phyloP scores from a whole-genome alignment of 2,329 filamentous ascomycete genomes.

The Beauveria sp. region DNA sequence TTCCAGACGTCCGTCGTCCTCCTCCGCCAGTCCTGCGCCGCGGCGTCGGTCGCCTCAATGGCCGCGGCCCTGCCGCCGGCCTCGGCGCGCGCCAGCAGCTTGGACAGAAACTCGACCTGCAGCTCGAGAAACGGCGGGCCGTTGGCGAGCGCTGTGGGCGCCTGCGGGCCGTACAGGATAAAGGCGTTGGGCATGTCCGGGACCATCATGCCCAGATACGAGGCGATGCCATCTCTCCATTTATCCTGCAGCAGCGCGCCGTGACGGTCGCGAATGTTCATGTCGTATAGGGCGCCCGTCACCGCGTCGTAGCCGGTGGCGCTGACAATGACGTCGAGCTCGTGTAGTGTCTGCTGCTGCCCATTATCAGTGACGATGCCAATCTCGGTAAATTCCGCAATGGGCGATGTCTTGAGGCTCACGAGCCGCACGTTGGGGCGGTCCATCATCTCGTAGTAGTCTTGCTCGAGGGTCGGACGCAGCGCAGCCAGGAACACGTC shows the following conservation, averaged over 20 bases:
- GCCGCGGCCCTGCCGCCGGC: no score
- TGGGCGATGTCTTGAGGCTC: slow-evolving; percentile 1
- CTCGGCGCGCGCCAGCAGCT: background rate
- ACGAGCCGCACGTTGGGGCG: slow-evolving; percentile 9
- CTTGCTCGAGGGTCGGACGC: background rate
- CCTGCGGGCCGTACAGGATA: slow-evolving; percentile 20
- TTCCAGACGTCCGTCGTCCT: no score
- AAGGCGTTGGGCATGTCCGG: slow-evolving; percentile 17
- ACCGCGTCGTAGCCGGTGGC: slow-evolving; percentile 18
- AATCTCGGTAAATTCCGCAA: background rate
- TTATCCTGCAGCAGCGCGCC: slow-evolving; percentile 12
- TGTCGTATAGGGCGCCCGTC: slow-evolving; percentile 17
- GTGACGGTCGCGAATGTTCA: slow-evolving; percentile 16
- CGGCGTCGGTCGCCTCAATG: no score
- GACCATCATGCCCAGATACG: slow-evolving; percentile 18
- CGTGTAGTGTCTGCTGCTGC: background rate
- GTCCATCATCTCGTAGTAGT: slow-evolving; percentile 13
- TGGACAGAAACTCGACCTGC: slow-evolving; percentile 14
- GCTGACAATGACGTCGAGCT: slow-evolving; percentile 13
- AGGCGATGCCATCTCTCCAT: slow-evolving; percentile 15
- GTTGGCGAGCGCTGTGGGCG: slow-evolving; percentile 15
- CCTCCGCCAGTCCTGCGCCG: no score
- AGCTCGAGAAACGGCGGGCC: slow-evolving; percentile 17
- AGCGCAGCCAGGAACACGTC: background rate
- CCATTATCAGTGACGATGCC: background rate